Evolutionary conservation across 192 early-diverging fungal genomes (phyloP), one percentile per base, ranked within the genome.

Genomic region (Entophlyctis luteolus): DNA sequence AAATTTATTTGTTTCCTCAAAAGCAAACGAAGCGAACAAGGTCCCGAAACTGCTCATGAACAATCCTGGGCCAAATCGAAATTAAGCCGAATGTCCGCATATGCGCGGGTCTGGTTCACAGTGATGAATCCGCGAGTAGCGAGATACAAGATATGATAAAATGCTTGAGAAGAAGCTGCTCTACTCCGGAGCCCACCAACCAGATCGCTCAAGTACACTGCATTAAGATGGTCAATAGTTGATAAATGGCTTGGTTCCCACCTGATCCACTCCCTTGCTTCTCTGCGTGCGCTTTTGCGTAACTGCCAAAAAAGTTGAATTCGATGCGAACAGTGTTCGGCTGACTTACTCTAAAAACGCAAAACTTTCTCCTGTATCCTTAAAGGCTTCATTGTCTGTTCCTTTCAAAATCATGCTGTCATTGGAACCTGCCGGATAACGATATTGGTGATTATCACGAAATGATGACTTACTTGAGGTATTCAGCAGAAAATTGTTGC

Each of bases 71-170:
- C n/a, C n/a, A n/a, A n/a, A n/a, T n/a, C 39, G 25, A 63, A 63
- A 6, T 33, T 20, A 34, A 63, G 8, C 62, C 50, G 48, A 33
- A 63, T 63, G 35, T 63, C 62, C 5, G 25, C 42, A 32, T 20
- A 63, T n/a, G 62, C 47, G 31, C 6, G 20, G 5, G 62, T 6
- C 32, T 63, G 62, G 6, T 12, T n/a, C 2, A 50, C 62, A n/a
- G 45, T 33, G 50, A 63, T 49, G 20, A 50, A 28, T 10, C 32
- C 4, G 2, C n/a, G n/a, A 2, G 42, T 63, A 8, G 25, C 6
- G 34, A 63, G 62, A 35, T 32, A 63, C n/a, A 63, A 33, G 32
- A 63, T 48, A 63, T 63, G 62, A 33, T 63, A 63, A 38, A 63
- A 63, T 14, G 62, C 45, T 23, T 63, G 62, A 1, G 62, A 63